Evolutionary conservation across 2,329 filamentous ascomycete genomes (phyloP), one percentile per base, ranked within the genome.

Genomic region (Colletotrichum sp.): DNA sequence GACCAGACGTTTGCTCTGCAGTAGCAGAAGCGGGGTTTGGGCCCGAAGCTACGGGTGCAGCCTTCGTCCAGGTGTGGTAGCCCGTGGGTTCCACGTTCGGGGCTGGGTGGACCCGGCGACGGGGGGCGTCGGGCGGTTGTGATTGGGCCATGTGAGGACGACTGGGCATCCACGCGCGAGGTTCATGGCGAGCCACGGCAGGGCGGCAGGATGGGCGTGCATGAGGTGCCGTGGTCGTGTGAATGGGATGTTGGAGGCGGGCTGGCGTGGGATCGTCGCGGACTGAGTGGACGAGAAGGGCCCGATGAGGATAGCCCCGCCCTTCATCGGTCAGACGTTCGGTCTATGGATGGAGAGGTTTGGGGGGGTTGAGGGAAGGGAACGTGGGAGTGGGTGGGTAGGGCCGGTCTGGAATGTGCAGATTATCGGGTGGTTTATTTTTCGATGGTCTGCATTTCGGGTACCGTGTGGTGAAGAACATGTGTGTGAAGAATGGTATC

Each of bases 311-410:
- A 30, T 60, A 67, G 70, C 73, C 70, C 73, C 64, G 64, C 70
- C 73, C 70, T 28, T 73, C 30, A 63, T 75, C 73, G 73, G 73
- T 73, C 73, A 75, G 34, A 75, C 28, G 64, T 68, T 65, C 48
- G 70, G 64, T 68, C 43, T 61, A 64, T 43, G 32, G 52, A 72
- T 18, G 32, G 28, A 61, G 34, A 26, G 28, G 13, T 26, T 61
- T 13, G 10, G 43, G n/a, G 43, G n/a, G 43, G n/a, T 48, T 21
- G 43, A 21, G 43, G 43, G 10, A 13, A 48, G 43, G 43, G 43
- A 48, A 48, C n/a, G 43, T 48, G 43, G 43, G 72, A 61, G 48
- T 59, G 48, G 39, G 72, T 59, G 55, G 72, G 43, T 26, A 68
- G 72, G 34, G 48, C 57, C 72, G 65, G 72, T 65, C 64, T 68